Base-by-base conservation (phyloP, 2,329 filamentous ascomycete species). In the Talaromyces verruculosus region DNA sequence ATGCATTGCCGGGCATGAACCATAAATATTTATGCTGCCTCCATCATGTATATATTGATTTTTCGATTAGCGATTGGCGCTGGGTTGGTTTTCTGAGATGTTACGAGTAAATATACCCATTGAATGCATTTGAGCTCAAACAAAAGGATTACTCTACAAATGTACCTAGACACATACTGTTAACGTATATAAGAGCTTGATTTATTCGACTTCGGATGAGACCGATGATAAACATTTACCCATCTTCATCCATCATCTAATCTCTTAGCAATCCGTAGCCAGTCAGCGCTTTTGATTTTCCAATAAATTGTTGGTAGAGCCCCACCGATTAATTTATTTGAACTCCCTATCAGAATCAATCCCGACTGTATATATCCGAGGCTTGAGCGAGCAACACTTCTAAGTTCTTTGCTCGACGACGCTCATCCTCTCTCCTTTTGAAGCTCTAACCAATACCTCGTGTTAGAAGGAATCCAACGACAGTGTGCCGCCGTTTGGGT, bases 81-180 rank as follows among this genome's bases (percentile, higher is more conserved):
- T 28, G 11, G 22, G 47, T 6, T 28, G 45, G 47, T 51, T 51
- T 30, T 22, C 4, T 33, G 17, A 19, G 8, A n/a, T 13, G n/a
- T n/a, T 35, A 35, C n/a, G n/a, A 55, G 49, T 8, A 33, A 53
- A 37, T 39, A 57, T 57, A 57, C 53, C 53, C 33, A 57, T 22
- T 55, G n/a, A n/a, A 55, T 55, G 10, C 8, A 17, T 13, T 19
- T 35, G 8, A 11, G 3, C 6, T 35, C 25, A 8, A 28, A 6
- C 2, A 47, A 25, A 10, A 25, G 3, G 2, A 3, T 25, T 25
- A 25, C 25, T 4, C 25, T 25, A 25, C 25, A 25, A 2, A 25
- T 25, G 25, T 25, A 25, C 25, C 25, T 25, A 25, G 25, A 4
- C 25, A 25, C 25, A 25, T 33, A 33, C 30, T 8, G 1, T 39